These are phyloP conservation scores for Eragrostis curvula DNA, from an alignment of 176 grass and related monocot genomes.

Conservation along the genomic window DNA sequence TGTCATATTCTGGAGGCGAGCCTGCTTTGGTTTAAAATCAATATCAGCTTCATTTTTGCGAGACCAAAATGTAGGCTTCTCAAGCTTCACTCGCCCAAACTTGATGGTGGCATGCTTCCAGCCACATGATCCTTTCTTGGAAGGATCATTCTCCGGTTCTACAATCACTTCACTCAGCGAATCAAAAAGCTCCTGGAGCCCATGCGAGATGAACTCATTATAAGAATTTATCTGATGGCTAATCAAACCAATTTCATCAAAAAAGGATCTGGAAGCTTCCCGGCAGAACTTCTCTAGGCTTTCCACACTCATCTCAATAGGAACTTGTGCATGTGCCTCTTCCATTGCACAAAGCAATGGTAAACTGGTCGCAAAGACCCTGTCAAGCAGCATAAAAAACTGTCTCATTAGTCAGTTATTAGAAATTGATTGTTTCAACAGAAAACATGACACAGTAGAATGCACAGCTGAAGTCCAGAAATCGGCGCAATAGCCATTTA, in stretches of 20 bases:
- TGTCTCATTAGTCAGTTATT: slow-evolving; percentile 11
- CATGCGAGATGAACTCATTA: slow-evolving; percentile 75
- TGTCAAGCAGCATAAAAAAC: slow-evolving; percentile 24
- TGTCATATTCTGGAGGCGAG: slow-evolving; percentile 92
- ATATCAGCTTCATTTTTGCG: slow-evolving; percentile 50
- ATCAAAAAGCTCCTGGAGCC: slow-evolving; percentile 86
- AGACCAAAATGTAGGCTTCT: slow-evolving; percentile 70
- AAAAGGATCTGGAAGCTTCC: slow-evolving; percentile 78
- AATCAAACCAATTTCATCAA: slow-evolving; percentile 76
- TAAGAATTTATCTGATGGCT: slow-evolving; percentile 91
- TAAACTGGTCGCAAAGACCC: slow-evolving; percentile 11
- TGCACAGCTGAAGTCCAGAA: background rate
- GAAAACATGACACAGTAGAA: background rate
- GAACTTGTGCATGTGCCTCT: slow-evolving; percentile 36
- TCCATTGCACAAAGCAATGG: slow-evolving; percentile 36
- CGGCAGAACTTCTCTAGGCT: slow-evolving; percentile 82
- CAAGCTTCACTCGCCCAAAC: slow-evolving; percentile 72
- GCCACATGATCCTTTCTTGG: slow-evolving; percentile 67
- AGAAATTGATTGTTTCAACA: slow-evolving; percentile 21
- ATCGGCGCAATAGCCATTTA: background rate
- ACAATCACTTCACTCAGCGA: slow-evolving; percentile 72
- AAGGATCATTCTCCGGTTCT: slow-evolving; percentile 84
- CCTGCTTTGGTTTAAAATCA: slow-evolving; percentile 69
- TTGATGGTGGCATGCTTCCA: slow-evolving; percentile 81
- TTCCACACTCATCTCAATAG: slow-evolving; percentile 56